Evolutionary conservation across 768 basidiomycete genomes (phyloP), one percentile per base, ranked within the genome.

Genomic region (Boletus bicolor): DNA sequence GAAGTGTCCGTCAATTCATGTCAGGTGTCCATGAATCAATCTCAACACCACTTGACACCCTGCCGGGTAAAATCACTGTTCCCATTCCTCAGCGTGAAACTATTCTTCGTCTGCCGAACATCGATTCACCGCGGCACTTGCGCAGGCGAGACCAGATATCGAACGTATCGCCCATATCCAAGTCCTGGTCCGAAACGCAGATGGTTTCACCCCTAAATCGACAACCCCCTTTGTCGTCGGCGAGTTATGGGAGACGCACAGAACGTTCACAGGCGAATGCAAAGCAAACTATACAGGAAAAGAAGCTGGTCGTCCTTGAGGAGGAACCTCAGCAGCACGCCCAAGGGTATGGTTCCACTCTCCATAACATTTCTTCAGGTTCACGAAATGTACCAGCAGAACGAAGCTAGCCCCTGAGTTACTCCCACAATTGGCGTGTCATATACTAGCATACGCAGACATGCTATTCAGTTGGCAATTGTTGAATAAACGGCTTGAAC

Each of bases 371-470:
- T n/a, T 17, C 17, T 19, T 32, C 34, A 15, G 17, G 49, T 6
- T 45, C 36, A 49, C 26, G 55, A 17, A 49, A 38, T 15, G 32
- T 49, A 38, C 32, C 14, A 41, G 39, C 57, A 62, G 60, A 50
- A 48, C 43, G 12, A 60, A 24, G 43, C 17, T 52, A 57, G 49
- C 67, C 43, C 53, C 60, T 45, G 68, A 61, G 21, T 57, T 73
- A 24, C 75, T 82, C 21, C 70, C 74, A 19, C 80, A 78, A 53
- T 58, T 79, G 36, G 65, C 75, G 21, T 72, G 67, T 8, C 89
- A 93, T 67, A 75, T 93, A 21, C 71, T 83, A 42, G 76, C 78
- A 1, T 94, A 93, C 65, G 87, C 88, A 7, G 89, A 93, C 53
- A 73, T 87, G 58, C 74, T 94, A 24, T 82, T 83, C 59, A 74